phyloP scores from a whole-genome alignment of 768 basidiomycete genomes.

The Mycena kentingensis region DNA sequence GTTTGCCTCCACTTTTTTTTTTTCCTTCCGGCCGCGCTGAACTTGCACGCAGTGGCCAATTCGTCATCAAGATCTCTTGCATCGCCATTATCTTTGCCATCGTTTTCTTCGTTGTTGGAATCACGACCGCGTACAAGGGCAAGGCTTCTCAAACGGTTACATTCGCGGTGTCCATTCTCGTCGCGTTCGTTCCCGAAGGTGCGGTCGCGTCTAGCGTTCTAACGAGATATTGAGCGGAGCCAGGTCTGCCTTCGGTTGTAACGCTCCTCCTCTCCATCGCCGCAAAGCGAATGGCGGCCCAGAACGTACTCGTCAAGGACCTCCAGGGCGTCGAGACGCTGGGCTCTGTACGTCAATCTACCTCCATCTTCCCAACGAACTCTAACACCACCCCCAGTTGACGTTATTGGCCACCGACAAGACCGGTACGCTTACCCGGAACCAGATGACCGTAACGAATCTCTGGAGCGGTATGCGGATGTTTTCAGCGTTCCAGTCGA shows the following conservation, averaged over 20 bases:
- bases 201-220: background rate
- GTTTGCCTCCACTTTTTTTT: too few relatives aligned
- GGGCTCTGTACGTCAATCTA: conserved; percentile 36
- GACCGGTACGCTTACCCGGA: conserved; percentile 69
- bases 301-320: conserved; percentile 74
- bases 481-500: conserved; percentile 70
- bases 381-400: conserved; percentile 39
- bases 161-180: conserved; percentile 53
- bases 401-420: conserved; percentile 73
- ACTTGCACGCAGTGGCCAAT: conserved; percentile 53
- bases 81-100: conserved; percentile 65
- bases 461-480: conserved; percentile 65
- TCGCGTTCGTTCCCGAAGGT: conserved; percentile 49
- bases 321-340: conserved; percentile 74
- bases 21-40: too few relatives aligned
- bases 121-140: conserved; percentile 67
- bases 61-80: conserved; percentile 61
- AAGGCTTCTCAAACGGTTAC: conserved; percentile 60
- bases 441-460: conserved; percentile 76
- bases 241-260: conserved; percentile 68
- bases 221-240: conserved; percentile 38
- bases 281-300: conserved; percentile 69
- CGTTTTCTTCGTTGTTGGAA: conserved; percentile 66
- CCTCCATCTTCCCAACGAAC: conserved; percentile 49
- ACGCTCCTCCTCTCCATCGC: conserved; percentile 69